Evolutionary conservation across 2,329 filamentous ascomycete genomes (phyloP), one percentile per base, ranked within the genome.

Genomic region (Stachybotrys echinatus): DNA sequence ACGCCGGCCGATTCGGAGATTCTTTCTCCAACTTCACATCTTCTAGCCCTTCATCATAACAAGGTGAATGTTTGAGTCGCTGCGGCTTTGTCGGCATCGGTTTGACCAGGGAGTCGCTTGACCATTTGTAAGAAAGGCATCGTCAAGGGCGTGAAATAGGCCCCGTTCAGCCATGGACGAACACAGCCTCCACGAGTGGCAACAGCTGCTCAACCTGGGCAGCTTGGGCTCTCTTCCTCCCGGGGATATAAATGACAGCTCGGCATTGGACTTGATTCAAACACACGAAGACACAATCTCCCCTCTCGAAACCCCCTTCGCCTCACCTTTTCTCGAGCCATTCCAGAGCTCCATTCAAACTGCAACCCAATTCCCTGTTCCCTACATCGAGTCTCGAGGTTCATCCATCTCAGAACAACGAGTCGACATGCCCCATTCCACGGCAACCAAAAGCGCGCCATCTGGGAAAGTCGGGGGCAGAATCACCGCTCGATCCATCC

Each of bases 401-500:
- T 34, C 27, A 34, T 34, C 27, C 10, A 34, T 14, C 27, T 34
- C 27, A 34, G 27, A 34, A 34, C 27, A 34, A 3, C 10, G 10
- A 8, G 14, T 8, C 27, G 27, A 14, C 27, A 34, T 34, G 27
- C 10, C 27, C 10, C 14, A 34, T 5, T 14, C 27, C 27, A 8
- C 14, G 5, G 27, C 27, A 8, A 34, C 27, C 27, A 5, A 10
- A 34, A n/a, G n/a, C n/a, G n/a, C 27, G 27, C 27, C 27, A 8
- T 34, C 27, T 8, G 27, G 27, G 18, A 58, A 58, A 22, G 53
- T 58, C 6, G 56, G 56, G 1, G 54, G 56, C 3, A 52, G 56
- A 4, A 55, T 95, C 65, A 87, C 89, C 4, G 75, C 86, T 51
- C 83, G 89, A 55, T 87, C 88, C 0, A 79, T 92, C 52, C 85